Base-by-base conservation (phyloP, 192 early-diverging fungal genomes). In the Coemansia sp. region DNA sequence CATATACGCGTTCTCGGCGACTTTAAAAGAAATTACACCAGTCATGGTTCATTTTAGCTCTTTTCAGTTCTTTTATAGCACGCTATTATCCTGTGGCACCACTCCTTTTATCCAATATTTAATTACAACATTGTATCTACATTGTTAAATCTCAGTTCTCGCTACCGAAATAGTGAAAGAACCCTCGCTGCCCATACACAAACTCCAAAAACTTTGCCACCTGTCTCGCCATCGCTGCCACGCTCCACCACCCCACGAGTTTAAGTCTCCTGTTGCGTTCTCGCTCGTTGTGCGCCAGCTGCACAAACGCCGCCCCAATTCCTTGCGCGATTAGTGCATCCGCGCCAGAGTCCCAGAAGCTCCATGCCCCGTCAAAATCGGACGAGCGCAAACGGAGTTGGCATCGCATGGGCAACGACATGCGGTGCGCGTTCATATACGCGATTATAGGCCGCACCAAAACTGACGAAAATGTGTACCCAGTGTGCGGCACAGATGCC, bases 281-380 rank as follows among this genome's bases (percentile, higher is more conserved):
- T 24, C 88, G 86, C 63, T 95, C 90, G 59, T 94, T 86, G 49
- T 89, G 63, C 0, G 89, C 91, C 15, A 97, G 71, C 58, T 85
- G 78, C 0, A 87, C 86, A 79, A 97, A 85, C 0, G 89, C 91
- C 17, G 89, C 85, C 17, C 97, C 95, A 18, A 95, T 76, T 53
- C 92, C 89, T 56, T 92, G 89, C 0, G 87, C 86, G 11, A 95
- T 81, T 12, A 86, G 74, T 23, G 85, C 85, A 42, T 89, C 85
- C 54, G 97, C 63, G 2, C 85, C 87, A 3, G 92, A 91, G 51
- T 93, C 89, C 73, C 90, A 93, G 15, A 92, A 81, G 10, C 89
- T 90, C 96, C 96, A 98, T 0, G 94, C 85, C 20, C 96, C 96
- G 68, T 95, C 88, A 76, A 95, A 96, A 61, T 95, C 90, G 40